Evolutionary conservation across 768 basidiomycete species (phyloP).

Genomic region (Xerocomus brunneocitrinus): DNA sequence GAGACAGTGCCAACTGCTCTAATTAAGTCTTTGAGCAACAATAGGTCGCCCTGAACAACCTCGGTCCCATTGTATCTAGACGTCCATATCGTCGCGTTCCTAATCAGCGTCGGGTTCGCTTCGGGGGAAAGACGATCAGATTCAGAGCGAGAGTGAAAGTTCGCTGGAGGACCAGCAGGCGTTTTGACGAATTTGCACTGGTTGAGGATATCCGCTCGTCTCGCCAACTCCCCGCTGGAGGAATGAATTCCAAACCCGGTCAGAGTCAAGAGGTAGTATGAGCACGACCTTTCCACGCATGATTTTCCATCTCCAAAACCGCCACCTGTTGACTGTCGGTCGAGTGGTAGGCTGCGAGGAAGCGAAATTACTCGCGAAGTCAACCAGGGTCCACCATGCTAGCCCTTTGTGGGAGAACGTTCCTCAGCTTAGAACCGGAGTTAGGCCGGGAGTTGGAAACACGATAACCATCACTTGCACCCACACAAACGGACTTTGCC

Average conservation of each 20-base stretch:
- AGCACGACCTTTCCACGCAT: no score
- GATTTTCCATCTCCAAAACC: no score
- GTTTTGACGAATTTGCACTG: slow-evolving; percentile 42
- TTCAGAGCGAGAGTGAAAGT: slow-evolving; percentile 45
- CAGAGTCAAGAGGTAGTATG: background rate
- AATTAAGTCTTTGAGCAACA: slow-evolving; percentile 48
- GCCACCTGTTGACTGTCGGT: no score
- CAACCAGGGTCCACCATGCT: no score
- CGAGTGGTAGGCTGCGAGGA: no score
- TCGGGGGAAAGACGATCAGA: slow-evolving; percentile 68
- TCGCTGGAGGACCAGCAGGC: slow-evolving; percentile 39
- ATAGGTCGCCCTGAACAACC: slow-evolving; percentile 52
- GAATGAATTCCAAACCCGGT: background rate
- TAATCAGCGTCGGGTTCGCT: slow-evolving; percentile 59
- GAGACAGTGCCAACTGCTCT: slow-evolving; percentile 49
- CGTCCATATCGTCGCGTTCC: slow-evolving; percentile 83
- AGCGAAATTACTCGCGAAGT: no score
- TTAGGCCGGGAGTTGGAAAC: no score
- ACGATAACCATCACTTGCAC: no score
- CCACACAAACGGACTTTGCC: no score
- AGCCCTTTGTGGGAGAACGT: no score
- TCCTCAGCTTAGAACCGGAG: no score
- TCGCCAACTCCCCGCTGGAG: slow-evolving; percentile 6
- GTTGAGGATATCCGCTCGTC: slow-evolving; percentile 29
- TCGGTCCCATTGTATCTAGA: slow-evolving; percentile 32